Base-by-base conservation (phyloP, 345 rosid species). In the Draba incana region DNA sequence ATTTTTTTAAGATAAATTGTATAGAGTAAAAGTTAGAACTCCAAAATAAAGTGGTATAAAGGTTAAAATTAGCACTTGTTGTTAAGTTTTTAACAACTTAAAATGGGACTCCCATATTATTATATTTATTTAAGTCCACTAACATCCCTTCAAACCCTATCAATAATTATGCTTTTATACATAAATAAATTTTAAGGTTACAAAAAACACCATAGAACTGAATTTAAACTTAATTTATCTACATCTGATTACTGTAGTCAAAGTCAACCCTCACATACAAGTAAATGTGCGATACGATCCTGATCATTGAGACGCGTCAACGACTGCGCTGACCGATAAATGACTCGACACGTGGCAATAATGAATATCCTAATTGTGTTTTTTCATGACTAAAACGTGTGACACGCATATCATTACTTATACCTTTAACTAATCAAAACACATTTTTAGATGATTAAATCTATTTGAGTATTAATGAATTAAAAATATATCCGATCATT, bases 231-330 rank as follows among this genome's bases (percentile, higher is more conserved):
- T 62, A 35, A 27, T 11, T 54, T 54, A 52, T 52, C 6, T 6
- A 53, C 48, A 62, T 62, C 56, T 62, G 49, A 55, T 47, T 14
- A 15, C 16, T 47, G 38, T 23, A 39, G 69, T 63, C 75, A 62
- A 71, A 56, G 57, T 60, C 58, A 39, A 39, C 5, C 10, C 66
- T 71, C 69, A 71, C 41, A 38, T 12, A 50, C 38, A 64, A 64
- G 69, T 64, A 50, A 49, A 38, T 62, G 0, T 8, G 9, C 30
- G 6, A 45, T 14, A 45, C 25, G 5, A 2, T 38, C 12, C 13
- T 14, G 39, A 27, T 11, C 33, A 20, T 15, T 45, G 66, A 45
- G 66, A 14, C 58, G 49, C 58, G 57, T 72, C 71, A 57, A 57
- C 71, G 77, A 51, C 58, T 57, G 61, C 58, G 70, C 54, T 50